Evolutionary conservation across 1,284 basidiomycete species (phyloP), one percentile per base, ranked within the genome.

Genomic region (Coniferiporia sulphurascens): DNA sequence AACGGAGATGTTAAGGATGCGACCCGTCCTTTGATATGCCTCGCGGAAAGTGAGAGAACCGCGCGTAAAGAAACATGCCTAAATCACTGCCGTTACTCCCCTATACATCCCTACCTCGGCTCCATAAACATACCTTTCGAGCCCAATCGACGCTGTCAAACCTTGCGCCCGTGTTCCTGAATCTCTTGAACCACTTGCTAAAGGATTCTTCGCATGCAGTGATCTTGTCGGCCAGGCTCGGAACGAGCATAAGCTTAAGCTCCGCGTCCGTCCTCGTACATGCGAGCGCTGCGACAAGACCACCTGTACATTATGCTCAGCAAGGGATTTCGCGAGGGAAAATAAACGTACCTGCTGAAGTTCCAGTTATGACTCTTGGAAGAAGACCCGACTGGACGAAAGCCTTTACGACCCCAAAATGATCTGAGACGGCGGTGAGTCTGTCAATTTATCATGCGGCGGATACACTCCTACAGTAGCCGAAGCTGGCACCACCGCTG

Each of bases 1-100:
- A 46, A 99, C 97, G 13, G 93, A 95, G 48, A 99, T 87, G 71
- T 98, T 99, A 38, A 99, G 78, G 41, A 95, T 93, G 60, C 93
- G 82, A 22, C 97, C 96, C 0, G 97, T 99, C 64, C 89, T 82
- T 69, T 93, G 77, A 69, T 96, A 98, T 0, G 96, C 96, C 70
- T 99, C 97, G 57, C 86, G 85, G 76, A 99, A 99, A 0, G 96
- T 99, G 81, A 93, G 84, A 0, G 91, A 95, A 3, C 97, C 97
- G 63, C 87, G 82, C 4, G 95, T 98, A 73, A 98, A 98, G 76
- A 93, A 99, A 49, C 85, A 78, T 2, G 81, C 72, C 80, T 83
- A 67, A 19, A 46, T 19, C 15, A n/a, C 15, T 17, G 6, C 4
- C 15, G 19, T 46, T 63, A 73, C 79, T 76, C 78, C 49, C 55